Evolutionary conservation across 2,329 filamentous ascomycete species (phyloP).

Genomic region (Basipetospora sp.): DNA sequence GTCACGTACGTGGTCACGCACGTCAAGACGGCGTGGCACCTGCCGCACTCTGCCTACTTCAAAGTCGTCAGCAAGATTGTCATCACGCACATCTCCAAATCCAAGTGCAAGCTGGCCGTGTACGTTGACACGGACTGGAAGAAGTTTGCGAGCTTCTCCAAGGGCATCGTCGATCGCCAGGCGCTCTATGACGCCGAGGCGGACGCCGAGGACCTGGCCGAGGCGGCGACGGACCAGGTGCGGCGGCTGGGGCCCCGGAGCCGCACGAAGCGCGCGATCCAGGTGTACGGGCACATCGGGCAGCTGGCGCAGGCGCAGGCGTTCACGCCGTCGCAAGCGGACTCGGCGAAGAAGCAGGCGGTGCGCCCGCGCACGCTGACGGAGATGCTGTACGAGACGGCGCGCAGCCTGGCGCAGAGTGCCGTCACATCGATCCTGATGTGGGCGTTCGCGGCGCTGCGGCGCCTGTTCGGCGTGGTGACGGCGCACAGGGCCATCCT

Average conservation of each 20-base stretch:
- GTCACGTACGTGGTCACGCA: constrained; percentile 51
- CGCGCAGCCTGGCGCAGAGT: constrained; percentile 60
- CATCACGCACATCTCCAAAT: constrained; percentile 85
- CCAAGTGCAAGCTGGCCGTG: constrained; percentile 78
- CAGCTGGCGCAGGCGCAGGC: constrained; percentile 49
- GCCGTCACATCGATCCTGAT: constrained; percentile 63
- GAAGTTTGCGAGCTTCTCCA: constrained; percentile 46
- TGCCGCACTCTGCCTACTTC: constrained; percentile 68
- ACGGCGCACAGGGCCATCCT: constrained; percentile 65
- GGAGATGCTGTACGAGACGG: constrained; percentile 57
- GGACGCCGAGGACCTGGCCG: constrained; percentile 60
- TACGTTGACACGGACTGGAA: constrained; percentile 83
- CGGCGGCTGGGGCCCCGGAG: constrained; percentile 57
- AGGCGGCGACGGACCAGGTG: constrained; percentile 64
- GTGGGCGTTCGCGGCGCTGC: constrained; percentile 53
- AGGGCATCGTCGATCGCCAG: constrained; percentile 48
- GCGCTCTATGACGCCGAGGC: constrained; percentile 62
- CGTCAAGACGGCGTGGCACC: constrained; percentile 59
- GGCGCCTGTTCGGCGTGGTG: constrained; percentile 50
- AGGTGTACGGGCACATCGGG: constrained; percentile 65
- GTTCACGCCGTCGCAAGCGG: constrained; percentile 36
- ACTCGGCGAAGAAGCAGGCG: constrained; percentile 37
- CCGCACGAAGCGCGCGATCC: constrained; percentile 62
- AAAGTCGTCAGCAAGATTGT: constrained; percentile 78
- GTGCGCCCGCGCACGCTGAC: constrained; percentile 49